Conservation (phyloP, 2,329 filamentous ascomycete species). For the Hypoxylon sp. region DNA sequence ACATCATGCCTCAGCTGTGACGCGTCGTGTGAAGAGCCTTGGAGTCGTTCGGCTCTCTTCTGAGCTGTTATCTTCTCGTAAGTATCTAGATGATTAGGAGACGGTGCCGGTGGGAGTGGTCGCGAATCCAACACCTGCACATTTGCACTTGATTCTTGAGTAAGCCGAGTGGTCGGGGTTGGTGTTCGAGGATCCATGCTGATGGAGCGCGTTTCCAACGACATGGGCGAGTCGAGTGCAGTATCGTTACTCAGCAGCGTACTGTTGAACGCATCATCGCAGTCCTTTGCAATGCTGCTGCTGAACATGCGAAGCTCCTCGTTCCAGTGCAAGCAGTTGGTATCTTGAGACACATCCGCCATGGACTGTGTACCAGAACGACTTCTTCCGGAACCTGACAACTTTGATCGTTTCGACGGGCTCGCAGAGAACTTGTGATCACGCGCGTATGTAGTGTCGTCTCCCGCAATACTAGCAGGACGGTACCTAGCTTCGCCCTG, state of each 20-base stretch:
- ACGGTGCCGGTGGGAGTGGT: conserved; percentile 60
- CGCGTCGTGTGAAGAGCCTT: conserved; percentile 6
- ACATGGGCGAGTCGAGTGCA: conserved; percentile 18
- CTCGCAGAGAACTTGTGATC: conserved; percentile 36
- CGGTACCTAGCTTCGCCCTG: conserved; percentile 27
- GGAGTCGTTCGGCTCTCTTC: conserved; percentile 24
- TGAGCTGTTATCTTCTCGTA: conserved; percentile 38
- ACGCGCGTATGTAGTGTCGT: conserved; percentile 40
- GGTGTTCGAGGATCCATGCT: conserved; percentile 30
- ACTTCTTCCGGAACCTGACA: conserved; percentile 15
- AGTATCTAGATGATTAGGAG: conserved; percentile 43
- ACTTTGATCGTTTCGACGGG: conserved; percentile 31
- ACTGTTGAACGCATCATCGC: conserved; percentile 90
- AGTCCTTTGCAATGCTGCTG: conserved; percentile 84
- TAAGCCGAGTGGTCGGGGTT: conserved; percentile 13
- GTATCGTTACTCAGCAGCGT: conserved; percentile 50
- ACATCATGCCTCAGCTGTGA: conserved; percentile 32
- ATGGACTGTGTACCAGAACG: conserved; percentile 36
- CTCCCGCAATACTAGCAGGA: conserved; percentile 42
- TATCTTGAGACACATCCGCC: conserved; percentile 35
- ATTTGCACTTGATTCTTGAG: conserved; percentile 15
- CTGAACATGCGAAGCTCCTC: conserved; percentile 87
- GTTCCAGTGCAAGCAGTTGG: conserved; percentile 53
- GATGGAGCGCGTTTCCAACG: conserved; percentile 10
- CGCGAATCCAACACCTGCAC: conserved; percentile 53